These are phyloP conservation scores for Blumeria hordei DNA, from an alignment of 2,329 filamentous ascomycete species.

Conservation along the genomic window DNA sequence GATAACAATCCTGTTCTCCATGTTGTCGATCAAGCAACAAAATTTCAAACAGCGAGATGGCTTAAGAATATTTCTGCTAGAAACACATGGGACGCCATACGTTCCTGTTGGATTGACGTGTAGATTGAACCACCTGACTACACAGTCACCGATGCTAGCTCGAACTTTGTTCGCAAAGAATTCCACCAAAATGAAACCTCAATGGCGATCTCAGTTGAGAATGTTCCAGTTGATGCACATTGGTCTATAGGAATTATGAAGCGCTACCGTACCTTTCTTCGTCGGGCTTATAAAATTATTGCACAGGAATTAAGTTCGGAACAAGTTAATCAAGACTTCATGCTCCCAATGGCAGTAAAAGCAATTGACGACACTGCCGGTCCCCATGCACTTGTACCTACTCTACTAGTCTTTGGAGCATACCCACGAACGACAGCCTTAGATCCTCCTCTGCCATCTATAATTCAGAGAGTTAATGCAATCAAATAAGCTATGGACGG, in stretches of 20 bases:
- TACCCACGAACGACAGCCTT: background rate
- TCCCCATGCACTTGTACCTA: background rate
- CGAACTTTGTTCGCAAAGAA: background rate
- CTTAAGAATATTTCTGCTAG: background rate
- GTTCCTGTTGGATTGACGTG: background rate
- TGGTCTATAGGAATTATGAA: background rate
- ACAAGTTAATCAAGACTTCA: background rate
- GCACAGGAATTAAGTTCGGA: background rate
- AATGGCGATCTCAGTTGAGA: background rate
- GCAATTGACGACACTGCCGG: background rate
- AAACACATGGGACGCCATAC: background rate
- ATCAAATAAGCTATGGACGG: slow-evolving; percentile 4
- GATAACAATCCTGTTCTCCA: background rate
- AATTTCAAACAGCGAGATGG: background rate
- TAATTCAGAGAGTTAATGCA: background rate
- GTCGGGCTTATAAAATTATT: background rate
- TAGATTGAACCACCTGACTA: background rate
- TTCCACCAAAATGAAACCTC: background rate
- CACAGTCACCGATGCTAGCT: background rate
- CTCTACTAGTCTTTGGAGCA: background rate
- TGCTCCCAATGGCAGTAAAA: slow-evolving; percentile 1
- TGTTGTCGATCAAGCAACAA: background rate
- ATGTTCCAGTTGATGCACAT: background rate
- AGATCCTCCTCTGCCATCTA: background rate
- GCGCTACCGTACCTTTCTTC: background rate